Evolutionary conservation across 768 basidiomycete genomes (phyloP).

Genomic region (Daedalea quercina): DNA sequence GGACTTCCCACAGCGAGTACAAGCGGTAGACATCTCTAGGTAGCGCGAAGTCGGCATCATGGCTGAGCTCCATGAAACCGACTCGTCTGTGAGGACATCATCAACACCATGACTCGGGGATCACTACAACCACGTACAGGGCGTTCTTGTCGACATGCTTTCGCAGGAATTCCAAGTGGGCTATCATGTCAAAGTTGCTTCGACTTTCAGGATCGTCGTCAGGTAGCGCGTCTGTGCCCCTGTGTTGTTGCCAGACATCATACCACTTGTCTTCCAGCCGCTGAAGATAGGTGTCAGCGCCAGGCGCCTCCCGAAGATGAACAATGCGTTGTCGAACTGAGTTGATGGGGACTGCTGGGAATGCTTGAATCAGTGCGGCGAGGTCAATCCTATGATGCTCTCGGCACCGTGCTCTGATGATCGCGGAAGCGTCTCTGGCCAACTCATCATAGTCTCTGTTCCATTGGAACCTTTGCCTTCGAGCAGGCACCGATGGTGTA

Average conservation of each 20-base stretch:
- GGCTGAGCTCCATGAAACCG: conserved; percentile 46
- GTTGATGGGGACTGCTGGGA: conserved; percentile 68
- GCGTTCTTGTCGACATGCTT: conserved; percentile 80
- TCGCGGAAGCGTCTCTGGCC: conserved; percentile 74
- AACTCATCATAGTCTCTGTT: conserved; percentile 84
- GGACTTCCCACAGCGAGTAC: conserved; percentile 40
- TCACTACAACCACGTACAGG: conserved; percentile 76
- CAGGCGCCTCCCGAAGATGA: conserved; percentile 52
- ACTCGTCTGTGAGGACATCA: conserved; percentile 42
- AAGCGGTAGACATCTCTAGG: conserved; percentile 40
- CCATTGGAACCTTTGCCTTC: conserved; percentile 77
- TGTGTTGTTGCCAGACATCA: conserved; percentile 65
- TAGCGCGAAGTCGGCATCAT: conserved; percentile 28
- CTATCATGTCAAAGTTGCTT: conserved; percentile 71
- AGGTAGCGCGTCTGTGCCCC: conserved; percentile 58
- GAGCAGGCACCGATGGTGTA: conserved; percentile 5
- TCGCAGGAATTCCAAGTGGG: conserved; percentile 79
- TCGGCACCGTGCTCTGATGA: conserved; percentile 76
- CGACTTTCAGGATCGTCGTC: conserved; percentile 65
- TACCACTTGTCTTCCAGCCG: conserved; percentile 81
- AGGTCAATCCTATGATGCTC: conserved; percentile 55
- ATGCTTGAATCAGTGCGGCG: conserved; percentile 70
- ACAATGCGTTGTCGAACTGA: conserved; percentile 64
- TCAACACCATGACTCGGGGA: neutral
- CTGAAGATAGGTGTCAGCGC: conserved; percentile 68